Evolutionary conservation across 352 stramenopile species (phyloP), one percentile per base, ranked within the genome.

Genomic region (Salisapilia sapeloensis): DNA sequence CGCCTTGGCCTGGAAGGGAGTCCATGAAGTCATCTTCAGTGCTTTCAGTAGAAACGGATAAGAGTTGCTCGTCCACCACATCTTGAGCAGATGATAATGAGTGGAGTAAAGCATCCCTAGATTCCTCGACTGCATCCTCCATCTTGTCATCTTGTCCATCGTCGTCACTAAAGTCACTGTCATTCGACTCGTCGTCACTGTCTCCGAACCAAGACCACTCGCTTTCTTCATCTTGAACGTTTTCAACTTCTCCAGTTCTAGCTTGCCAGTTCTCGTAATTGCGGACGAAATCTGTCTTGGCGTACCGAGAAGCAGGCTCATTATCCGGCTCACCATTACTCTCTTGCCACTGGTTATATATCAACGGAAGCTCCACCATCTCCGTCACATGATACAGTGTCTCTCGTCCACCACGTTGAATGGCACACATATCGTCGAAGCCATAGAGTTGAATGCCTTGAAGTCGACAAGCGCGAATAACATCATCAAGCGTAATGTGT

Each of bases 361-460:
- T n/a, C n/a, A n/a, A n/a, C n/a, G n/a, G n/a, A 12, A 34, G 48
- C 45, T 86, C 70, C 4, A 83, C 63, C 29, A 86, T 58, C 48
- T 86, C 70, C 1, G 61, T 86, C 29, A 86, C 55, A 33, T 83
- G 70, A 27, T 54, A 67, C 5, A 43, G 30, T n/a, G 67, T 44
- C 5, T 30, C 29, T 2, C 21, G 23, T 42, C 20, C 38, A 11
- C 11, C 44, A 28, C 32, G 47, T 29, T 52, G 48, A 16, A 86
- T 30, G 29, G 61, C 30, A 37, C 63, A 80, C 46, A 80, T 55
- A 31, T 86, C 70, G 41, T 85, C 67, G 44, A 81, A 85, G 29
- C 74, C 74, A 26, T 90, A 90, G 35, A 90, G 38, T 4, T 50
- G 49, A 31, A 85, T 80, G 9, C 66, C 67, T 25, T 74, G 65